Base-by-base conservation (phyloP, 257 asterid species). In the Voacanga thouarsii region DNA sequence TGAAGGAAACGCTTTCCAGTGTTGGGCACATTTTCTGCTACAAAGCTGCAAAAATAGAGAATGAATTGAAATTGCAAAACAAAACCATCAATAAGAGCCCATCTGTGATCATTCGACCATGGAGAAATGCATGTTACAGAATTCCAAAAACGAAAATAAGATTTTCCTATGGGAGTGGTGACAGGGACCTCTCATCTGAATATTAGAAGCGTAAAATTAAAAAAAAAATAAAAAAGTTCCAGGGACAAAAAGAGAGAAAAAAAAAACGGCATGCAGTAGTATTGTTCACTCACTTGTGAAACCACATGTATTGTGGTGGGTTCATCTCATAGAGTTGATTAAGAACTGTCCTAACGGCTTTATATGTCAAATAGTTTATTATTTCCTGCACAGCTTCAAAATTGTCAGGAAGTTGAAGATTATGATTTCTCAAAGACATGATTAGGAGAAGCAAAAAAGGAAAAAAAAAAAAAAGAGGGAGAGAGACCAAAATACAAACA, bases 241-340 rank as follows among this genome's bases (percentile, higher is more conserved):
- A 47, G 53, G 15, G 10, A 47, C n/a, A n/a, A n/a, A 57, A n/a
- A 24, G 5, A 3, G 8, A 57, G 23, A 23, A n/a, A 45, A 14
- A 23, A n/a, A 18, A 5, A 8, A 24, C 45, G 60, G 41, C 10
- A 24, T 53, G 19, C 37, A 47, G 16, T 37, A 77, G 18, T 28
- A 47, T 59, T 67, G 55, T 73, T 73, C 14, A 75, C 91, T 83
- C 78, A 91, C 96, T 89, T 87, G 87, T 89, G 80, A 78, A 91
- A 89, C 91, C 91, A 91, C 75, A 77, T 79, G 81, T 91, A 89
- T 33, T 84, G 85, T 9, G 92, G 90, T 5, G 92, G 94, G 65
- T 89, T 89, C 94, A 91, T 75, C 82, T 91, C 96, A 77, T 89
- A 89, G 68, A 91, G 92, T 86, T 91, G 96, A 73, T 78, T 82